Base-by-base conservation (phyloP, 164 flowering plant species). In the Litsea cubeba region DNA sequence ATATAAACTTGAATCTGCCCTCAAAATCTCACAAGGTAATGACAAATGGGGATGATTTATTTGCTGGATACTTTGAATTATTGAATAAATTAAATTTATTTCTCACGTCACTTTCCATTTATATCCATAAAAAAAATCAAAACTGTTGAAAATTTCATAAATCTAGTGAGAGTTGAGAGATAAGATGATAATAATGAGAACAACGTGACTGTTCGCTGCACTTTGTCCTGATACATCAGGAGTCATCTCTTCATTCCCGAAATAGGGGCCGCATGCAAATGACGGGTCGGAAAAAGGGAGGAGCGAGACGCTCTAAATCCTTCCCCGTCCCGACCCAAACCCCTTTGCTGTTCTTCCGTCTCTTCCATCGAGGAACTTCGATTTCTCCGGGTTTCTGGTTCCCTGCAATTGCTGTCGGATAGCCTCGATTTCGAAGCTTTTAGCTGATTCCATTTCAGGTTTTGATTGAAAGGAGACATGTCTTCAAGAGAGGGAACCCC, bases 401-500 rank as follows among this genome's bases (percentile, higher is more conserved):
- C 46, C 18, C 66, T 63, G 4, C 58, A 51, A 51, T 54, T 17
- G 5, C 60, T 3, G 15, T 20, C 7, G 60, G n/a, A 54, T 15
- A 15, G 17, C 25, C 25, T 23, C 66, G 66, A 24, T 22, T 63
- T 23, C 26, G 12, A 51, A 4, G 7, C 26, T 24, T n/a, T 17
- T 24, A 5, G n/a, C 49, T 15, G 17, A 35, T 46, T 62, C 12
- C 54, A 46, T 30, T 30, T 30, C 54, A 14, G 62, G 30, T 20
- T 51, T 40, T 60, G 68, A 30, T 30, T 30, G 74, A 40, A 71
- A 40, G 74, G 5, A 75, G 74, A 40, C 28, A 86, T 86, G 89
- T 88, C 86, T 10, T 76, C 78, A 46, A 84, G 73, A 26, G 86
- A 69, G 49, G 72, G 71, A 12, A 79, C 76, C 71, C 72, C 28